phyloP scores from a whole-genome alignment of 257 asterid genomes.

The Handroanthus guayacan region DNA sequence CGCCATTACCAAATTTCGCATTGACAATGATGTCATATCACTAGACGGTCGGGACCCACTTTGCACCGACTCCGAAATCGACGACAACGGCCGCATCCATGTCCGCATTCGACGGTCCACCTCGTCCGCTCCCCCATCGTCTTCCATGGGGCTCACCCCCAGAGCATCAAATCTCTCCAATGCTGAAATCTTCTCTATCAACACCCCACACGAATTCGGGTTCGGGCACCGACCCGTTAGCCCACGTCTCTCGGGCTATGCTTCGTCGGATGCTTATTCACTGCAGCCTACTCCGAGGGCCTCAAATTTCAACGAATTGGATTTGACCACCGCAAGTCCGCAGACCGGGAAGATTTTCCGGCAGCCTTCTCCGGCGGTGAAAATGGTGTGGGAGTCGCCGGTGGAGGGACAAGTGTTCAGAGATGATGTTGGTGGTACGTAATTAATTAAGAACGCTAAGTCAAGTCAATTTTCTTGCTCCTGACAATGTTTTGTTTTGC shows the following conservation, averaged over 20 bases:
- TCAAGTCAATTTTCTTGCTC: background rate
- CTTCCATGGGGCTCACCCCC: conserved; percentile 67
- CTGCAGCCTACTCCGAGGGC: conserved; percentile 77
- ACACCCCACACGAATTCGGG: conserved; percentile 63
- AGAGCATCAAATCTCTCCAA: conserved; percentile 68
- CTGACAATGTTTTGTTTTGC: background rate
- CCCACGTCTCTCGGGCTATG: conserved; percentile 67
- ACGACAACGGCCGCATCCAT: conserved; percentile 59
- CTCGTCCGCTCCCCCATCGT: conserved; percentile 56
- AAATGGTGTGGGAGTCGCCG: conserved; percentile 63
- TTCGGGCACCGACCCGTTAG: conserved; percentile 59
- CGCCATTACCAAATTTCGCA: conserved; percentile 56
- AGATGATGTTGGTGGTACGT: conserved; percentile 59
- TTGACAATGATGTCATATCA: conserved; percentile 75
- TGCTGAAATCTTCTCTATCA: conserved; percentile 69
- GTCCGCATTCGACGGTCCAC: conserved; percentile 78
- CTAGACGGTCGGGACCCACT: conserved; percentile 80
- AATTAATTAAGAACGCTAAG: background rate
- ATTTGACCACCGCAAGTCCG: conserved; percentile 46
- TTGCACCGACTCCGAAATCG: conserved; percentile 67
- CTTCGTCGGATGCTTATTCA: conserved; percentile 73
- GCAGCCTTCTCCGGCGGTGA: conserved; percentile 60
- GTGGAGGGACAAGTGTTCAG: conserved; percentile 31
- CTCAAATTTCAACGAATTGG: conserved; percentile 67
- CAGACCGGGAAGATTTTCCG: conserved; percentile 42